A percentile compares a stretch with the other conserved stretches of the same genome.
phyloP scores from a whole-genome alignment of 2,329 filamentous ascomycete genomes.

The Diaporthe ampelina region DNA sequence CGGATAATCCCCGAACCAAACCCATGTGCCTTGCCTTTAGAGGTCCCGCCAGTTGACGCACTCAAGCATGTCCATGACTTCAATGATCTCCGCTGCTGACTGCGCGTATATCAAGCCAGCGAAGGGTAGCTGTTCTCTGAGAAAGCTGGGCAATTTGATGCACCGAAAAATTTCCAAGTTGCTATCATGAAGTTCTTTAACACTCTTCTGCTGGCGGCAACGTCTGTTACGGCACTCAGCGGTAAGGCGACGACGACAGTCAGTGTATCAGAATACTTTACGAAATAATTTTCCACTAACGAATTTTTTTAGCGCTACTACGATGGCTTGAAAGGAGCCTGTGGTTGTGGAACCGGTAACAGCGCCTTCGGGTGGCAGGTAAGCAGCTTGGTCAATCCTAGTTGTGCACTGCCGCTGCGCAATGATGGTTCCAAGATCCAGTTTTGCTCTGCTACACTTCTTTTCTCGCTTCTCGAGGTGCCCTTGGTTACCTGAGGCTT shows the following conservation, averaged over 20 bases:
- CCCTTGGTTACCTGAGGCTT: too few species aligned
- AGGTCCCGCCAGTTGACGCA: not conserved
- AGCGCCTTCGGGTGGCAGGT: constrained; percentile 15
- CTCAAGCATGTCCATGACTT: not conserved
- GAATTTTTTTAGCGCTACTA: constrained; percentile 25
- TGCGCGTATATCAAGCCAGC: constrained; percentile 14
- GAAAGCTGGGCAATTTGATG: accelerated
- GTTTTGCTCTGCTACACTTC: too few species aligned
- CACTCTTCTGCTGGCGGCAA: too few species aligned
- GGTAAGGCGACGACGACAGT: too few species aligned
- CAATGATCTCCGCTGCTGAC: not conserved
- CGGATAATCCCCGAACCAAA: not conserved
- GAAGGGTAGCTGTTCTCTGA: not conserved
- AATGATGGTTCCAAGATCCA: too few species aligned
- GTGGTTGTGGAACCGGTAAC: constrained; percentile 34
- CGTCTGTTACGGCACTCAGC: too few species aligned
- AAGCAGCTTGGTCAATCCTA: not conserved
- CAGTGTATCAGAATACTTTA: not conserved
- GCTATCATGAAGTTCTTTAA: constrained; percentile 2
- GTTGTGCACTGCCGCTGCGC: too few species aligned
- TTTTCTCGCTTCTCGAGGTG: too few species aligned
- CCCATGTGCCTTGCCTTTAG: not conserved
- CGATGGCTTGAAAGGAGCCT: constrained; percentile 35
- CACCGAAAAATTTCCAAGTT: not conserved
- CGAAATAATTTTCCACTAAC: not conserved